Base-by-base conservation (phyloP, 345 rosid species). In the Brassica incana region DNA sequence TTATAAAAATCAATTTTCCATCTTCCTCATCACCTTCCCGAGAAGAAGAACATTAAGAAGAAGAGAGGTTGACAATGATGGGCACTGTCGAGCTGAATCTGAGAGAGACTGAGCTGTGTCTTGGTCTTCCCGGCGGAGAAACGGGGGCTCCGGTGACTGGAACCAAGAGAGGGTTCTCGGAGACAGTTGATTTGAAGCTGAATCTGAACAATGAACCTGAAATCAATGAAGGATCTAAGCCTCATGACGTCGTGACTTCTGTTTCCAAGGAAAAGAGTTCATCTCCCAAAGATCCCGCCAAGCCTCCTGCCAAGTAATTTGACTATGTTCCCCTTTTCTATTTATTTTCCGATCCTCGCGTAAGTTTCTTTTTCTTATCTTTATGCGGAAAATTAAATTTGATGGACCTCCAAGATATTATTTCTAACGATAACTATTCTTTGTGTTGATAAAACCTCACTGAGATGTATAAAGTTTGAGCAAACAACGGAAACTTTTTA, bases 101-200 rank as follows among this genome's bases (percentile, higher is more conserved):
- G 54, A 89, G 83, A 38, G 97, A 87, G 83, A 90, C 97, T 10
- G 98, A 93, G 82, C 87, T 93, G 66, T 86, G 92, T 85, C 90
- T 93, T 50, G 94, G 98, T 65, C 78, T 93, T 77, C 97, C 97
- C 0, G 97, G 92, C 1, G 85, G 82, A 25, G 56, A 50, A 50
- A 50, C 56, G 2, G 56, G 2, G 56, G 56, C 18, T n/a, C 56
- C 56, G 56, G 72, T 79, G 79, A 83, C 79, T 10, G 80, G 76
- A n/a, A 86, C 87, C 84, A 93, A 93, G 82, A 90, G 94, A 88
- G 89, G 86, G 2, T 93, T 85, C 82, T 86, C 85, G 6, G 91
- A 88, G 77, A 91, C 94, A 2, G 90, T 91, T 74, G 90, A 85
- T 86, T 79, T 90, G 88, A 90, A 93, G 87, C 92, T 91, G 20